phyloP scores from a whole-genome alignment of 2,329 filamentous ascomycete species.

The Ceratocystis huliohia region DNA sequence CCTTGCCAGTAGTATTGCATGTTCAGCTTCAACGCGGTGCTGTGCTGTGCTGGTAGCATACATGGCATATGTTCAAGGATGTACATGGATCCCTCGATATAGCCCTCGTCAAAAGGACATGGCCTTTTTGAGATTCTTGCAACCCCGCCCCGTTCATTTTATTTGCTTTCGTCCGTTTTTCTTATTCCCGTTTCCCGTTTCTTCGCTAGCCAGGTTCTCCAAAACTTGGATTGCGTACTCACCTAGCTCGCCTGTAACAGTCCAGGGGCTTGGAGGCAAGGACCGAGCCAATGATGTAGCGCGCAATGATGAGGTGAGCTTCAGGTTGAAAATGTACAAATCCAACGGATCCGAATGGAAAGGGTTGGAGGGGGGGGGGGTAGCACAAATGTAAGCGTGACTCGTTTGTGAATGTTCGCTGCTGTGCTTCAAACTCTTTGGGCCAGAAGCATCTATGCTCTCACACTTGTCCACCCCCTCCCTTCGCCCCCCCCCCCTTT shows the following conservation, averaged over 20 bases:
- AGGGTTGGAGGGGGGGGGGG: background rate
- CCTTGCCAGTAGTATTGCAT: background rate
- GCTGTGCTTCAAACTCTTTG: background rate
- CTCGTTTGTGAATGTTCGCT: background rate
- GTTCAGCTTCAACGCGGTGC: background rate
- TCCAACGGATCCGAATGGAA: too few relatives aligned
- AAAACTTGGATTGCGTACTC: background rate
- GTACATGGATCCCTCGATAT: background rate
- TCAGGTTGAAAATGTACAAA: too few relatives aligned
- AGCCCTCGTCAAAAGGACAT: background rate
- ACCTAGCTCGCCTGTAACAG: background rate
- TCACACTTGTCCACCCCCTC: background rate
- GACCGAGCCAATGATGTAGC: background rate
- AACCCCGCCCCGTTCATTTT: background rate
- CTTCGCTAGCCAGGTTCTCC: too few relatives aligned
- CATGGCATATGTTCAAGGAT: background rate
- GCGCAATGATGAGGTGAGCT: too few relatives aligned
- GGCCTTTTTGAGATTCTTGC: background rate
- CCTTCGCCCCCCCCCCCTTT: background rate
- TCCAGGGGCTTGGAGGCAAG: background rate
- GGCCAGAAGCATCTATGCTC: background rate
- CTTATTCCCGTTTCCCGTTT: background rate
- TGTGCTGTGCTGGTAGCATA: background rate
- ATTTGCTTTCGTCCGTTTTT: background rate
- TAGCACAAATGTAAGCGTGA: background rate